Percentiles rank a stretch among this genome's conserved stretches.
These are phyloP conservation scores for Aegilops sharonensis DNA, from an alignment of 176 grass and related monocot genomes.

Conservation along the genomic window DNA sequence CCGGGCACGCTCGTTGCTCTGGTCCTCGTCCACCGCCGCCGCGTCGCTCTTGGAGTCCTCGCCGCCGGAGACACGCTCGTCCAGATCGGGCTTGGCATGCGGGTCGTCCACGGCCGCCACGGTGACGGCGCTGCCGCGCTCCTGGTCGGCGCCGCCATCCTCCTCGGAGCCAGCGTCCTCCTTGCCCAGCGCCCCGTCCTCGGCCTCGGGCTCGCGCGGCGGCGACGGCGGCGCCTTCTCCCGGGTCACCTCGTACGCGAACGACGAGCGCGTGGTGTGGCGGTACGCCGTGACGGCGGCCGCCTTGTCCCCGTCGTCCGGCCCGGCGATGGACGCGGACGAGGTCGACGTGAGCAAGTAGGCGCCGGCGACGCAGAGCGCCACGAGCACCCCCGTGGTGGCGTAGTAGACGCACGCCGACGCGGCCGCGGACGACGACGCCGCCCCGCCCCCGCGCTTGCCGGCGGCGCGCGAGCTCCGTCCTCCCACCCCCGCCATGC, in stretches of 20 bases:
- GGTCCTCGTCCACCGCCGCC: constrained; percentile 12
- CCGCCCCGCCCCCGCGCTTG: constrained; percentile 43
- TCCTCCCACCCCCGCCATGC: constrained; percentile 39
- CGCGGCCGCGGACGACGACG: constrained; percentile 39
- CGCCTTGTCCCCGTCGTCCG: neutral
- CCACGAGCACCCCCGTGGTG: constrained; percentile 67
- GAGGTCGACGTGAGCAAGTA: constrained; percentile 73
- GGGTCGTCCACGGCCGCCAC: constrained; percentile 20
- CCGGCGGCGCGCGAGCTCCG: constrained; percentile 43
- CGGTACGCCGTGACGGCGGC: constrained; percentile 21
- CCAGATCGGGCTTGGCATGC: constrained; percentile 29
- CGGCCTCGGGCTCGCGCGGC: constrained; percentile 5
- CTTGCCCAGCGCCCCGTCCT: neutral
- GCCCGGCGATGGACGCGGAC: constrained; percentile 18
- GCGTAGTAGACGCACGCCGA: constrained; percentile 71
- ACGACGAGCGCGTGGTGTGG: constrained; percentile 42
- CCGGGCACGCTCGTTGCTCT: neutral
- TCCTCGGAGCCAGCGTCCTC: neutral
- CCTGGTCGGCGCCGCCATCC: constrained; percentile 19
- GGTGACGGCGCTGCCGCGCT: neutral
- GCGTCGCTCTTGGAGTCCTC: neutral
- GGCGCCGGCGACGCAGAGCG: constrained; percentile 67
- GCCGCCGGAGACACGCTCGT: neutral
- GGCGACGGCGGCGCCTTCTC: neutral
- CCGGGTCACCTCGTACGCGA: constrained; percentile 38